phyloP scores from a whole-genome alignment of 75 land plant genomes.

The Pinus taeda region DNA sequence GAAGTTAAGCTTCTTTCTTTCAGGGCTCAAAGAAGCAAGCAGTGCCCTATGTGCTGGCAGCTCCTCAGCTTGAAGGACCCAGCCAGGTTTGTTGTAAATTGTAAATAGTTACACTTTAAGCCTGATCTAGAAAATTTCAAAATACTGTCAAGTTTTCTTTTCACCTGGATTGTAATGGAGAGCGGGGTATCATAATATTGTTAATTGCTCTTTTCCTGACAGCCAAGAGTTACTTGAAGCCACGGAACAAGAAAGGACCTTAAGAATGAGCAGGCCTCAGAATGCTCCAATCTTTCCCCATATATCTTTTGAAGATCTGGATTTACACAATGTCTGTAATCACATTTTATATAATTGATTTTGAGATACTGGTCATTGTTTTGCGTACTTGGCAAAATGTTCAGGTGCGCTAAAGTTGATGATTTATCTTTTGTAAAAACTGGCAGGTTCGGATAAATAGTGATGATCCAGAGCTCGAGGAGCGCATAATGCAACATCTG shows the following conservation, averaged over 20 bases:
- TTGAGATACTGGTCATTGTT: background rate
- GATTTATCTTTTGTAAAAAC: background rate
- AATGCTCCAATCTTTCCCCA: constrained; percentile 69
- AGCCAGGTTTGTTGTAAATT: constrained; percentile 43
- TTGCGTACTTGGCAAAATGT: background rate
- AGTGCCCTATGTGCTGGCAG: constrained; percentile 99
- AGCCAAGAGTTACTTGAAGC: constrained; percentile 95
- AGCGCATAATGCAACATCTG: constrained; percentile 92
- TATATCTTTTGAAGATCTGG: constrained; percentile 76
- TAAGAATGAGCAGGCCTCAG: constrained; percentile 47
- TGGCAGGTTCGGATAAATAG: constrained; percentile 75
- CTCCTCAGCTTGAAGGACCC: constrained; percentile 85
- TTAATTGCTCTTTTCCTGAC: constrained; percentile 13
- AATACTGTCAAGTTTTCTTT: constrained; percentile 1
- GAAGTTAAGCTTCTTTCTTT: background rate
- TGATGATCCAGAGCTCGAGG: constrained; percentile 83
- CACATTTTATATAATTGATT: constrained; percentile 3
- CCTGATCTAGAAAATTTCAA: background rate
- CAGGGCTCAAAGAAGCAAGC: constrained; percentile 98
- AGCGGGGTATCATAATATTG: background rate
- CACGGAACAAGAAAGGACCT: constrained; percentile 72
- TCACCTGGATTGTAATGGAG: no score
- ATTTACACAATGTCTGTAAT: constrained; percentile 69
- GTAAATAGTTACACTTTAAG: background rate
- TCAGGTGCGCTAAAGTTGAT: background rate